A percentile compares a stretch with the other conserved stretches of the same genome.
Evolutionary conservation across 2,329 filamentous ascomycete species (phyloP).

Genomic region (Catunica adiposa): DNA sequence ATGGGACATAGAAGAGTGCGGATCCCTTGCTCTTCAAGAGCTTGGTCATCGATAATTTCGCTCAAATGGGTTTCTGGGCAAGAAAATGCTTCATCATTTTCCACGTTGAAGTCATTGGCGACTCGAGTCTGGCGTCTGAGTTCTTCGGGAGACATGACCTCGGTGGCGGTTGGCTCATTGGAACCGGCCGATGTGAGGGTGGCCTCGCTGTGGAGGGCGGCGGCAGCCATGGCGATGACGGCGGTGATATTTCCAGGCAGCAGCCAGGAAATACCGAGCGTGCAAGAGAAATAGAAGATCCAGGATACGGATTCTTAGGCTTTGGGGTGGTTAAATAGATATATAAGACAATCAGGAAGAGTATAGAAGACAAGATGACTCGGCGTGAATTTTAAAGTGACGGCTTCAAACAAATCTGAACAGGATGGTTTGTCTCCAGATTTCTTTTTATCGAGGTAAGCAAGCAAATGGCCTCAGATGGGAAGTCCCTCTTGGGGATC

Average conservation of each 20-base stretch:
- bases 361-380: too few species aligned
- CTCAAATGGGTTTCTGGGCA: neutral
- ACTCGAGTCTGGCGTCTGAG: neutral
- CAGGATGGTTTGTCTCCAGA: too few species aligned
- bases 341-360: too few species aligned
- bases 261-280: neutral
- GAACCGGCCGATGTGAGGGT: neutral
- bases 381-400: too few species aligned
- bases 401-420: too few species aligned
- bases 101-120: neutral
- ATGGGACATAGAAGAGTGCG: neutral
- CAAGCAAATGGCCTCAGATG: too few species aligned
- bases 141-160: neutral
- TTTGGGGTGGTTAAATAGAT: too few species aligned
- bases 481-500: too few species aligned
- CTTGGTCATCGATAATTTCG: neutral
- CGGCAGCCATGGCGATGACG: neutral
- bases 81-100: neutral
- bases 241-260: too few species aligned
- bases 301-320: too few species aligned
- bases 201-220: neutral
- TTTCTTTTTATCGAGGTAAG: too few species aligned
- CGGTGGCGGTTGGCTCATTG: neutral
- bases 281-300: neutral
- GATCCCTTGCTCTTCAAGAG: neutral